phyloP scores from a whole-genome alignment of 176 grass and related monocot species.

The Saccharum officinarum region DNA sequence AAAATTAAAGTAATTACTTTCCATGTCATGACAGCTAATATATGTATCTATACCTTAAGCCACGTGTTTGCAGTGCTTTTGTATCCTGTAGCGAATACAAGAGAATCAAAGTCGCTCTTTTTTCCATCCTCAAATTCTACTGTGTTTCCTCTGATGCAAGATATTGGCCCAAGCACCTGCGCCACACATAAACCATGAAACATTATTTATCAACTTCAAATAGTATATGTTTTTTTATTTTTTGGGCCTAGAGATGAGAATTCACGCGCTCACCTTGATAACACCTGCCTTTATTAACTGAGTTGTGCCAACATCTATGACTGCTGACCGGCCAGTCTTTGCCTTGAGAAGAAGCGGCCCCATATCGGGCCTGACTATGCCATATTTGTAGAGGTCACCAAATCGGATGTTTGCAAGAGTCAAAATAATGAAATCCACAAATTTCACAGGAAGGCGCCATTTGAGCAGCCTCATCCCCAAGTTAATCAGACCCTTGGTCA shows the following conservation, averaged over 20 bases:
- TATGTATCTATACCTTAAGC: slow-evolving; percentile 50
- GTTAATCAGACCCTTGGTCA: slow-evolving; percentile 48
- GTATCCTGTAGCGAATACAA: slow-evolving; percentile 67
- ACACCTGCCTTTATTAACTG: slow-evolving; percentile 45
- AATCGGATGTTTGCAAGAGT: slow-evolving; percentile 36
- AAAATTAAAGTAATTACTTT: not conserved
- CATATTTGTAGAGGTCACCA: slow-evolving; percentile 54
- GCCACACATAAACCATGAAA: not conserved
- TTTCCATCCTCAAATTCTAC: slow-evolving; percentile 57
- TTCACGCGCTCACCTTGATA: slow-evolving; percentile 41
- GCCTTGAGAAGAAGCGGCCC: slow-evolving; percentile 58
- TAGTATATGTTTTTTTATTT: not conserved
- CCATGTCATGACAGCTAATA: not conserved
- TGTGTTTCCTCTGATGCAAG: slow-evolving; percentile 29
- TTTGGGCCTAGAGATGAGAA: not conserved
- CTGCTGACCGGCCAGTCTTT: slow-evolving; percentile 50
- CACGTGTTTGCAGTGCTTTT: slow-evolving; percentile 51
- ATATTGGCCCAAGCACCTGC: slow-evolving; percentile 47
- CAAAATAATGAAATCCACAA: slow-evolving; percentile 56
- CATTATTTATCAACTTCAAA: not conserved
- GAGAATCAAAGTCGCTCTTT: slow-evolving; percentile 32
- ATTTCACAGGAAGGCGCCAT: slow-evolving; percentile 28
- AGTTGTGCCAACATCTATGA: slow-evolving; percentile 67
- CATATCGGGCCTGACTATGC: slow-evolving; percentile 54
- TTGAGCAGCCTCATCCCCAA: slow-evolving; percentile 55